Percentiles rank a stretch among this genome's conserved stretches.
Evolutionary conservation across 2,329 filamentous ascomycete species (phyloP).

Genomic region (Neonectria punicea): DNA sequence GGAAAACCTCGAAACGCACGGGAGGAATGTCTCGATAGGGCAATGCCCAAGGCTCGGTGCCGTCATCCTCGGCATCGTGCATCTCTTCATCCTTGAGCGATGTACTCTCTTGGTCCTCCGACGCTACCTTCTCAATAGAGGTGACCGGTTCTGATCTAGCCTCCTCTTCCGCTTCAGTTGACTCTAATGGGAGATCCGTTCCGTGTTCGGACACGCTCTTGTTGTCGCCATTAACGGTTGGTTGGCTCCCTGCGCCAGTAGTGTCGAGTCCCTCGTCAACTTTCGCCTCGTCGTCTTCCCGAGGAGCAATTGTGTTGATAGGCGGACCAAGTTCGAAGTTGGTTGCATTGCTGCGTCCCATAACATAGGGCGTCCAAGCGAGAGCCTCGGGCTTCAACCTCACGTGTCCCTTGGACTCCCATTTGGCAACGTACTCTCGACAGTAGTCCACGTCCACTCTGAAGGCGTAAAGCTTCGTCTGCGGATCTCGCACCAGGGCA

Average conservation of each 20-base stretch:
- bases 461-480: slow-evolving; percentile 89
- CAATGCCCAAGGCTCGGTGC: slow-evolving; percentile 54
- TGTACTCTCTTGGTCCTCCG: slow-evolving; percentile 49
- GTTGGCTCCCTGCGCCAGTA: slow-evolving; percentile 31
- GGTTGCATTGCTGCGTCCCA: slow-evolving; percentile 85
- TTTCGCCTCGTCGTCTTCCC: slow-evolving; percentile 75
- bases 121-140: slow-evolving; percentile 44
- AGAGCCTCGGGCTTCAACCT: slow-evolving; percentile 82
- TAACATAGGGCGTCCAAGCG: slow-evolving; percentile 96
- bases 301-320: slow-evolving; percentile 86
- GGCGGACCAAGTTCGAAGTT: slow-evolving; percentile 85
- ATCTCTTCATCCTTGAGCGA: slow-evolving; percentile 40
- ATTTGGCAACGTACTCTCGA: slow-evolving; percentile 86
- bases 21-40: slow-evolving; percentile 71
- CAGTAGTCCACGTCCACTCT: slow-evolving; percentile 88
- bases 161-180: slow-evolving; percentile 35
- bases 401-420: slow-evolving; percentile 89
- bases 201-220: slow-evolving; percentile 21
- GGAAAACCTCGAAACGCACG: slow-evolving; percentile 81
- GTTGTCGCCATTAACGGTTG: slow-evolving; percentile 38
- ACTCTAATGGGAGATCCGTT: slow-evolving; percentile 20
- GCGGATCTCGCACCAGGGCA: slow-evolving; percentile 87
- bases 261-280: slow-evolving; percentile 46
- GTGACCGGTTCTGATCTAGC: slow-evolving; percentile 41
- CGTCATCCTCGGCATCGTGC: slow-evolving; percentile 43